phyloP scores from a whole-genome alignment of 345 rosid species.

The Kernera saxatilis region DNA sequence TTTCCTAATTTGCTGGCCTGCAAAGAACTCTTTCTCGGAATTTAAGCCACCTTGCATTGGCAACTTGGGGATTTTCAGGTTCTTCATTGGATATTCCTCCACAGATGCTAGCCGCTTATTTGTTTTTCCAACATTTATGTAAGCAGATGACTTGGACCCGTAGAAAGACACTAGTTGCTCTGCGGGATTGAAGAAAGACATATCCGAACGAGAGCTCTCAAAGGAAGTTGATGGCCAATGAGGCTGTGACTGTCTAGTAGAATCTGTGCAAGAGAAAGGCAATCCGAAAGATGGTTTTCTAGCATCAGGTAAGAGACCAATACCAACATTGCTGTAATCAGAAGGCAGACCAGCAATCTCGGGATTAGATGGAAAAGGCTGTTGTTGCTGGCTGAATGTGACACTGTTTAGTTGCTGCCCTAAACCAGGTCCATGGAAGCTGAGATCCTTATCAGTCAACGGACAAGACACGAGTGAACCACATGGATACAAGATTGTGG shows the following conservation, averaged over 20 bases:
- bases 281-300: slow-evolving; percentile 32
- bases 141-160: slow-evolving; percentile 22
- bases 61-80: slow-evolving; percentile 30
- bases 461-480: background rate
- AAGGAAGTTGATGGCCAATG: slow-evolving; percentile 31
- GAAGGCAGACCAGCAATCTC: background rate
- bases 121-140: slow-evolving; percentile 24
- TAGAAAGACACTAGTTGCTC: slow-evolving; percentile 28
- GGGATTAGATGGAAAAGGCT: background rate
- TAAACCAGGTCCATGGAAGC: slow-evolving; percentile 30
- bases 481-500: slow-evolving; percentile 23
- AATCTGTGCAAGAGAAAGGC: slow-evolving; percentile 39
- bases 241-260: slow-evolving; percentile 24
- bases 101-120: slow-evolving; percentile 35
- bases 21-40: slow-evolving; percentile 5
- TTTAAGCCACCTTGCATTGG: slow-evolving; percentile 25
- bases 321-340: slow-evolving; percentile 24
- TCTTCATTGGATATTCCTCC: slow-evolving; percentile 23
- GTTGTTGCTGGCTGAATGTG: slow-evolving; percentile 30
- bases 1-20: background rate
- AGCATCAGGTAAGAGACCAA: slow-evolving; percentile 24
- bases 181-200: slow-evolving; percentile 8
- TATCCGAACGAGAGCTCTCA: slow-evolving; percentile 26
- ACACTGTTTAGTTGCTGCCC: slow-evolving; percentile 18
- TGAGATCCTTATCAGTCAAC: slow-evolving; percentile 15